Evolutionary conservation across 345 rosid species (phyloP).

Genomic region (Brassica carinata): DNA sequence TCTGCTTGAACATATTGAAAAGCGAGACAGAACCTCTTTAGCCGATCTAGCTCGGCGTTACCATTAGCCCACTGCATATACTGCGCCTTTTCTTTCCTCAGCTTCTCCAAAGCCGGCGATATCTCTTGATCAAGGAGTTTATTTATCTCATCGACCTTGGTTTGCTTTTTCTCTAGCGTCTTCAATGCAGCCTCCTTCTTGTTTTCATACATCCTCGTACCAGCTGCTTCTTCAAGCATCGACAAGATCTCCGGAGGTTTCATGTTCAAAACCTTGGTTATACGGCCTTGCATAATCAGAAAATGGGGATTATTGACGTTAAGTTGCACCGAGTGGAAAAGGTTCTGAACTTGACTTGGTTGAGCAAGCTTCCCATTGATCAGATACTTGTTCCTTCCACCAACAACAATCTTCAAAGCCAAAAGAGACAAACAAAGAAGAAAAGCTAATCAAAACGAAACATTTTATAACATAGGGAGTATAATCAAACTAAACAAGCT

Average conservation of each 20-base stretch:
- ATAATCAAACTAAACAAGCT: conserved; percentile 17
- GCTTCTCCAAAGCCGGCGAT: conserved; percentile 88
- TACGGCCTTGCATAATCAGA: conserved; percentile 99
- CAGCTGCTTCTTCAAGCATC: conserved; percentile 99
- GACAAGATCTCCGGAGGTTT: conserved; percentile 96
- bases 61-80: conserved; percentile 99
- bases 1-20: conserved; percentile 43
- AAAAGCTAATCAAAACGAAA: neutral
- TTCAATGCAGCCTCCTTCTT: conserved; percentile 87
- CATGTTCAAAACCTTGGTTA: conserved; percentile 95
- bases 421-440: conserved; percentile 4
- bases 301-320: conserved; percentile 98
- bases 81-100: conserved; percentile 83
- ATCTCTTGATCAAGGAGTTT: conserved; percentile 91
- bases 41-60: conserved; percentile 40
- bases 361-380: conserved; percentile 45
- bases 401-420: conserved; percentile 83
- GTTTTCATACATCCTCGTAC: conserved; percentile 97
- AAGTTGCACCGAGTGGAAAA: conserved; percentile 95
- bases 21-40: conserved; percentile 42
- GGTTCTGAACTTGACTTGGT: conserved; percentile 67
- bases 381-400: conserved; percentile 48
- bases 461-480: conserved; percentile 10
- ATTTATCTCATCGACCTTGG: conserved; percentile 91
- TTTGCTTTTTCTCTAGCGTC: conserved; percentile 94